A percentile compares a stretch with the other conserved stretches of the same genome.
Conservation (phyloP, 768 basidiomycete genomes). For the Mycena crocata region DNA sequence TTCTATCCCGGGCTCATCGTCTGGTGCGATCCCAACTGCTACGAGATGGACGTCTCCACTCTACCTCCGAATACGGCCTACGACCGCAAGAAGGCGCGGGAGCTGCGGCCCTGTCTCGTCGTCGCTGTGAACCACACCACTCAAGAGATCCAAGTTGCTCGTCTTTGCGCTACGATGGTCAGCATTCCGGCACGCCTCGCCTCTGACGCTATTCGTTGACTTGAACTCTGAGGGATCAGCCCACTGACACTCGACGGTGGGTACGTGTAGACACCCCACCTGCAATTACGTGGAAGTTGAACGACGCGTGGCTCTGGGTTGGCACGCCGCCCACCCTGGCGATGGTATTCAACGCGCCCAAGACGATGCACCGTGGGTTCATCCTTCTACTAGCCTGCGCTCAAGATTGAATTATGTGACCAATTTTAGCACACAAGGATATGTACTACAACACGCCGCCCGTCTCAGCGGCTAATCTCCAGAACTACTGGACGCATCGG, state of each 20-base stretch:
- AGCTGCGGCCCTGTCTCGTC: constrained; percentile 28
- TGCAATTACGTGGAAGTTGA: constrained; percentile 5
- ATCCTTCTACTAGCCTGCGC: too few species aligned
- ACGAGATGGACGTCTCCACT: constrained; percentile 21
- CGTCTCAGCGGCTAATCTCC: constrained; percentile 14
- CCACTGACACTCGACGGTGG: constrained; percentile 24
- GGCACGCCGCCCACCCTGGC: constrained; percentile 20
- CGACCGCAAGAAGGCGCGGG: constrained; percentile 19
- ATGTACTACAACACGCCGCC: not conserved
- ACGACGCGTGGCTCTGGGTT: constrained; percentile 27
- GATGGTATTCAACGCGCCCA: constrained; percentile 24
- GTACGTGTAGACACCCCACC: constrained; percentile 13
- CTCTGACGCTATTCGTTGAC: not conserved
- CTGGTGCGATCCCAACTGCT: constrained; percentile 29
- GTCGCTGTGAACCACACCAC: constrained; percentile 17
- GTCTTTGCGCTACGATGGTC: constrained; percentile 23
- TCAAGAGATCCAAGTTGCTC: constrained; percentile 10
- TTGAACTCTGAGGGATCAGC: constrained; percentile 1
- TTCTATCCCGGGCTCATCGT: constrained; percentile 43
- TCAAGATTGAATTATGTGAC: too few species aligned
- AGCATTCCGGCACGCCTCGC: not conserved
- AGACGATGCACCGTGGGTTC: constrained; percentile 24
- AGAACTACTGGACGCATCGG: constrained; percentile 24
- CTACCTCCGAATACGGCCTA: constrained; percentile 1
- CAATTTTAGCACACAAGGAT: constrained; percentile 21